A percentile compares a stretch with the other conserved stretches of the same genome.
Evolutionary conservation across 306 rosid species (phyloP).

Genomic region (Prunus dulcis): DNA sequence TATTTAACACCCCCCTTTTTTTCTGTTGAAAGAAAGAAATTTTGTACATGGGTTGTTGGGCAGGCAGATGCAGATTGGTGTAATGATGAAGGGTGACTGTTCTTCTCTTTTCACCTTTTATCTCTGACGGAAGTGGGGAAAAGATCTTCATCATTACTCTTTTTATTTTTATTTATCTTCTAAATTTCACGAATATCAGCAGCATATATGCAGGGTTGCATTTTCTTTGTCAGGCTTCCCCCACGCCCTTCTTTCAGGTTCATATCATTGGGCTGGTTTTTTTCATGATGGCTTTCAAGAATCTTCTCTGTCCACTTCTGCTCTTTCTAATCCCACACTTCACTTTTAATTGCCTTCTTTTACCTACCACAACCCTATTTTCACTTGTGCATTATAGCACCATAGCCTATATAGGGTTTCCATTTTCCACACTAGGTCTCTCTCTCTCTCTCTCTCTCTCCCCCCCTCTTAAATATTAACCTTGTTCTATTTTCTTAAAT

Average conservation of each 20-base stretch:
- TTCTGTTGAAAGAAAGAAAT: neutral
- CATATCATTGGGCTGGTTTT: constrained; percentile 33
- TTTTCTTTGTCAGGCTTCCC: constrained; percentile 20
- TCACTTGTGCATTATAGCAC: neutral
- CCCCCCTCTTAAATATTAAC: neutral
- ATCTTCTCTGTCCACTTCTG: constrained; percentile 49
- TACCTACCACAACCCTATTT: constrained; percentile 7
- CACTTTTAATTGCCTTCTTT: constrained; percentile 8
- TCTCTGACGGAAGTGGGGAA: constrained; percentile 36
- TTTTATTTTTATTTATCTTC: constrained; percentile 21
- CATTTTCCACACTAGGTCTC: neutral
- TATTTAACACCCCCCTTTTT: neutral
- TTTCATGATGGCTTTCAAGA: constrained; percentile 31
- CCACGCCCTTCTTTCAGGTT: constrained; percentile 6
- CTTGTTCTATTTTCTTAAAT: neutral
- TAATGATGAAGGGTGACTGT: constrained; percentile 51
- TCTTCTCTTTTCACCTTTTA: neutral
- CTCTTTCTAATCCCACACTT: neutral
- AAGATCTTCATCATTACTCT: constrained; percentile 37
- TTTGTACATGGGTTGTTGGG: constrained; percentile 22
- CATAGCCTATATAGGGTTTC: constrained; percentile 16
- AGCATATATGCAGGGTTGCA: constrained; percentile 12
- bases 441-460: neutral
- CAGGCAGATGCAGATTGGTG: constrained; percentile 49
- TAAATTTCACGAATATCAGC: constrained; percentile 29